A percentile compares a stretch with the other conserved stretches of the same genome.
These are phyloP conservation scores for Mycena capillaripes DNA, from an alignment of 768 basidiomycete species.

Conservation along the genomic window DNA sequence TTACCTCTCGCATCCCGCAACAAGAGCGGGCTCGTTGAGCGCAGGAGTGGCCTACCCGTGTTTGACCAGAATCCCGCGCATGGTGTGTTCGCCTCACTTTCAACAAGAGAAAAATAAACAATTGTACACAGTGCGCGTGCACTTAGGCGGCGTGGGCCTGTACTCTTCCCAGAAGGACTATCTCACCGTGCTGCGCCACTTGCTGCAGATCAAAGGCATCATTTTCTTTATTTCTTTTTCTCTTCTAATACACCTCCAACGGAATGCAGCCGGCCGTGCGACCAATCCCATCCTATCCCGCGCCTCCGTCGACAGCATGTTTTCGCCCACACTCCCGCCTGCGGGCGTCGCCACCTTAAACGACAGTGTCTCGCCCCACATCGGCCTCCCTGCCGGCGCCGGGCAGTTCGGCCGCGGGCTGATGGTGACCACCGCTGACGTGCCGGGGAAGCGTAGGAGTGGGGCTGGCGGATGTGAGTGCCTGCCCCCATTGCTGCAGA, in stretches of 20 bases:
- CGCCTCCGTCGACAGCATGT: conserved; percentile 28
- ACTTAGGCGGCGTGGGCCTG: no score
- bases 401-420: conserved; percentile 48
- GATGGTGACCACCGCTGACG: conserved; percentile 45
- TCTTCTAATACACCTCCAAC: no score
- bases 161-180: no score
- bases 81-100: no score
- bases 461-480: conserved; percentile 48
- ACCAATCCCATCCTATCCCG: conserved; percentile 19
- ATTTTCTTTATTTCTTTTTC: not conserved
- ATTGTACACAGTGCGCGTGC: no score
- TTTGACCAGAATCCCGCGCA: no score
- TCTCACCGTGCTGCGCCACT: conserved; percentile 34
- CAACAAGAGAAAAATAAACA: no score
- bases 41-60: no score
- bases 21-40: no score
- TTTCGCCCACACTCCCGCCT: conserved; percentile 35
- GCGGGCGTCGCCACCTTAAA: not conserved
- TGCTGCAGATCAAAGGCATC: conserved; percentile 26
- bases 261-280: conserved; percentile 9
- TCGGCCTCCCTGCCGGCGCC: not conserved
- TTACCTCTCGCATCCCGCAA: no score
- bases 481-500: not conserved
- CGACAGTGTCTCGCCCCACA: not conserved
- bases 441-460: conserved; percentile 44